Base-by-base conservation (phyloP, 257 asterid genomes). In the Parsonsia alboflavescens region DNA sequence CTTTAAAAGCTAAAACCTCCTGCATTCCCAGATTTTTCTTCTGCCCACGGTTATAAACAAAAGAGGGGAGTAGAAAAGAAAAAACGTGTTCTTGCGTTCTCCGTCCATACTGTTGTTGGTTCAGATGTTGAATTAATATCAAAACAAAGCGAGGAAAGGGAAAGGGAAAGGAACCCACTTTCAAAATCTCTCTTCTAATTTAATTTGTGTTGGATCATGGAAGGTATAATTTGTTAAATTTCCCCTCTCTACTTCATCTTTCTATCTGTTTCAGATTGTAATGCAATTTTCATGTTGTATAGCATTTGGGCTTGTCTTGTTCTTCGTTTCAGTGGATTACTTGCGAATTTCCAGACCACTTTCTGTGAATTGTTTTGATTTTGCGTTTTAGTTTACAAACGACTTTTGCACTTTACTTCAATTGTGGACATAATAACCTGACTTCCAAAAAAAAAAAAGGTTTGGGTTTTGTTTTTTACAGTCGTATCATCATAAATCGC, bases 81-180 rank as follows among this genome's bases (percentile, higher is more conserved):
- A 54, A 65, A 36, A 65, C 28, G 70, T 41, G 50, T 65, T 65
- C 70, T 65, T 65, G 70, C 67, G 28, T 61, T 61, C 67, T 61
- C 67, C 67, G 68, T 63, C 68, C 6, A 10, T 24, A 1, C 64
- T 22, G 46, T 8, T 13, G 45, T 33, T 33, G 12, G 68, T 63
- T 36, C 26, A 19, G 68, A 63, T 63, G 48, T 63, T 13, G 66
- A 39, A 65, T 65, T 65, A 7, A 65, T 39, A 65, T 16, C 13
- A 22, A 65, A 39, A 16, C 50, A 17, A 65, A 65, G 70, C 19
- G 50, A 64, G 15, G 50, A 19, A 65, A 45, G 24, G 30, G 70
- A 16, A 59, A 11, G 70, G 10, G n/a, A n/a, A 54, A 65, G 16
- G 12, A 33, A 65, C 16, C 70, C 70, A 41, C 28, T 21, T 65